phyloP scores from a whole-genome alignment of 2,329 filamentous ascomycete species.

The Sporothrix pallida region DNA sequence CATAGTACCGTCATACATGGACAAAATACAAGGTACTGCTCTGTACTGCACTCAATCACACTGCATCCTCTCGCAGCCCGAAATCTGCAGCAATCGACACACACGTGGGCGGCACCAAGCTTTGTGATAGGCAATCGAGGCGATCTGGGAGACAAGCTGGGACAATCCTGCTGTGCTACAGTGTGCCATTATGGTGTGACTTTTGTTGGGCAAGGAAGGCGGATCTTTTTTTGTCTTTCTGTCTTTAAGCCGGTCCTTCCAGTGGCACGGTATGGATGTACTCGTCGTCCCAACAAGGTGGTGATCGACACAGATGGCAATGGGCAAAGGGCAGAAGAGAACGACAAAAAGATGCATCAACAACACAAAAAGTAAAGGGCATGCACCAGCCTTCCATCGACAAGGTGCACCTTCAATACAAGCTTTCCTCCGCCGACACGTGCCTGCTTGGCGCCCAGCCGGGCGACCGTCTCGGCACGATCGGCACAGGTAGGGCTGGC shows the following conservation, averaged over 20 bases:
- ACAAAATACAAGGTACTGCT: neutral
- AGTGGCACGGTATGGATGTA: neutral
- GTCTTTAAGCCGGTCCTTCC: neutral
- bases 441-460: slow-evolving; percentile 11
- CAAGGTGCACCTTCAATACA: no score
- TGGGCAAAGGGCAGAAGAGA: no score
- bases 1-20: neutral
- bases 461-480: slow-evolving; percentile 1
- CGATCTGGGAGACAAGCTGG: no score
- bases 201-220: neutral
- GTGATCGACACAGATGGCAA: neutral
- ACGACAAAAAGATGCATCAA: no score
- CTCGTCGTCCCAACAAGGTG: slow-evolving; percentile 2
- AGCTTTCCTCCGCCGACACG: neutral
- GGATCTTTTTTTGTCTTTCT: neutral
- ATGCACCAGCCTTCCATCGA: no score
- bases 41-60: no score
- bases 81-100: neutral
- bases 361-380: no score
- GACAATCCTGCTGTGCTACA: neutral
- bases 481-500: neutral
- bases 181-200: neutral
- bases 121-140: neutral
- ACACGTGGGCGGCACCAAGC: slow-evolving; percentile 1
- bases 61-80: neutral